Base-by-base conservation (phyloP, 768 basidiomycete species). In the Tulasnella sp. region DNA sequence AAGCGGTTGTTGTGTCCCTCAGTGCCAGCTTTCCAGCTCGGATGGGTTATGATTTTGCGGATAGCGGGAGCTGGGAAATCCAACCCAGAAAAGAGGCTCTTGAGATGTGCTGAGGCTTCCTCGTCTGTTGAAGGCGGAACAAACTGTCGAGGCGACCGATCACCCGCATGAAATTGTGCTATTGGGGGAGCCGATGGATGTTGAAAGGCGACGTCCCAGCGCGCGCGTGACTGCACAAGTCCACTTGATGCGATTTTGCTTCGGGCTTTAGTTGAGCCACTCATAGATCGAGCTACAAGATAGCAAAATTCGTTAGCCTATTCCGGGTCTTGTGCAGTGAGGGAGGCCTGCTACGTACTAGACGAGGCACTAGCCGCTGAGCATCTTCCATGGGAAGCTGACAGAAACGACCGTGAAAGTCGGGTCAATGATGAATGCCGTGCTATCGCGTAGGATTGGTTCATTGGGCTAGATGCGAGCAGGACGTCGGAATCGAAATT, bases 1-100 rank as follows among this genome's bases (percentile, higher is more conserved):
- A 92, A 83, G 12, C 89, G 89, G 67, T 87, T 89, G 79, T 94
- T 94, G 81, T 93, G 91, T 1, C 93, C 91, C 72, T 86, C 82
- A 69, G 81, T 78, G 37, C 92, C 90, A 74, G 88, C 85, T 68
- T 85, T 87, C 83, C 93, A 93, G 83, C 91, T 93, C 8, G 86
- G 85, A 81, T 95, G 93, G 2, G 93, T 95, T 78, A 94, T 84
- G 78, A 93, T 86, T 36, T 42, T 70, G 77, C 93, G 88, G 78
- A 86, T 86, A 67, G 93, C 85, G 78, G 91, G 90, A 5, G 85
- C 85, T 15, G 91, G 88, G 82, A 95, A 94, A 70, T 87, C 83
- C 69, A 94, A 84, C 17, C 90, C 87, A 4, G 87, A 82, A 79
- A 79, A 74, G 36, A 74, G 34, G 22, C 25, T 31, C 58, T 54